Conservation (phyloP, 1,139 yeast species). For the Yamadazyma dushanensis region DNA sequence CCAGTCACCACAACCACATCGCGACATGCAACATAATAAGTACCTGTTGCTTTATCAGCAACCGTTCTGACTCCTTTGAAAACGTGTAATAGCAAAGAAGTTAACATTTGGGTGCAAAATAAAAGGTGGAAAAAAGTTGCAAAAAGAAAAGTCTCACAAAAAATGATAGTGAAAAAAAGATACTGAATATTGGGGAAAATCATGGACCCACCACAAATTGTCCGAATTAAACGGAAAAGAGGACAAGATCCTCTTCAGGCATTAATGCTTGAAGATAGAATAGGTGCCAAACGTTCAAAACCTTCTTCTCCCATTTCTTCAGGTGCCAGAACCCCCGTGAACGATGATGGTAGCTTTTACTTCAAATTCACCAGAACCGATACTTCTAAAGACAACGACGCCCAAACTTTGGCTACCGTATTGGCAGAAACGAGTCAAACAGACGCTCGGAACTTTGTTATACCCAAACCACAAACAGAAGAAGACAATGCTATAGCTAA, state of each 20-base stretch:
- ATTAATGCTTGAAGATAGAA: conserved; percentile 45
- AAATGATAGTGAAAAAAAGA: conserved; percentile 1
- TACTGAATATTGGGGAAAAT: not conserved
- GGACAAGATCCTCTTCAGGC: conserved; percentile 88
- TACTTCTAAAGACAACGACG: conserved; percentile 20
- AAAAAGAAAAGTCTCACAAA: not conserved
- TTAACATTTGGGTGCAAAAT: conserved; percentile 10
- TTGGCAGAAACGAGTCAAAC: conserved; percentile 13
- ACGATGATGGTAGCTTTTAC: conserved; percentile 28
- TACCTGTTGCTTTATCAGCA: conserved; percentile 48
- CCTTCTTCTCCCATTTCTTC: conserved; percentile 36
- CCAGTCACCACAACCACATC: conserved; percentile 82
- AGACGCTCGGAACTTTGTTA: conserved; percentile 30
- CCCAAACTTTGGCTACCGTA: conserved; percentile 12
- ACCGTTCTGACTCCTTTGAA: conserved; percentile 31
- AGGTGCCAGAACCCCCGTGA: conserved; percentile 18
- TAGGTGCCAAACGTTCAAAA: conserved; percentile 45
- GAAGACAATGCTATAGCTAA: conserved; percentile 52
- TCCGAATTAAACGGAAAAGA: conserved; percentile 82
- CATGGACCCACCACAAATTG: conserved; percentile 58
- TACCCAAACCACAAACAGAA: conserved; percentile 33
- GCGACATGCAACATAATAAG: conserved; percentile 45
- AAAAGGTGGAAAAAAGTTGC: not conserved
- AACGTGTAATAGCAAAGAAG: conserved; percentile 12
- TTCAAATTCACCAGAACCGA: conserved; percentile 70